These are phyloP conservation scores for Sclerospora graminicola DNA, from an alignment of 352 stramenopile genomes.

Conservation along the genomic window DNA sequence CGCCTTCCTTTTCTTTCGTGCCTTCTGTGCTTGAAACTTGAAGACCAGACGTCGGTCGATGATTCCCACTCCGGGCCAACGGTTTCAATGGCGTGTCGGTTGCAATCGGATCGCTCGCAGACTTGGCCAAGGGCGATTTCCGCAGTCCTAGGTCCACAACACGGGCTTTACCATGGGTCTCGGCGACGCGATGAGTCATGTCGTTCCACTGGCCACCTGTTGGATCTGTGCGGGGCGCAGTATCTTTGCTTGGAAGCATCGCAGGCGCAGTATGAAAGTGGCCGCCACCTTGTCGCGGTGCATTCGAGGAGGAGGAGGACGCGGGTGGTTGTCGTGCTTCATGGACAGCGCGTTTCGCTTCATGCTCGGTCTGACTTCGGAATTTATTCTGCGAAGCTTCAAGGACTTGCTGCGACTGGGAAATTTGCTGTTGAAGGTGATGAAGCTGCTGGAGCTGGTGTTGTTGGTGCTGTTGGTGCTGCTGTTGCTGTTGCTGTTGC, in stretches of 20 bases:
- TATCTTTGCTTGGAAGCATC: constrained; percentile 17
- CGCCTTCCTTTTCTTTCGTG: constrained; percentile 15
- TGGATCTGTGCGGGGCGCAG: constrained; percentile 14
- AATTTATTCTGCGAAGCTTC: constrained; percentile 18
- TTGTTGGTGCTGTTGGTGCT: constrained; percentile 9
- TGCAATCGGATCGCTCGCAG: constrained; percentile 26
- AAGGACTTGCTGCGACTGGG: constrained; percentile 7
- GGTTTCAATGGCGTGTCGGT: constrained; percentile 30
- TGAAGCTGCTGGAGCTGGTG: not conserved
- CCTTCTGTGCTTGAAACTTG: constrained; percentile 9
- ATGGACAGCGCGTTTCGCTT: constrained; percentile 27
- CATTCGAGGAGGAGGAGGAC: too few species aligned
- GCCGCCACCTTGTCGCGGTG: too few species aligned
- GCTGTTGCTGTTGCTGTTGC: constrained; percentile 11
- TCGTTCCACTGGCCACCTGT: constrained; percentile 16
- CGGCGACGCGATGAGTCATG: constrained; percentile 15
- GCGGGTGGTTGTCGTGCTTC: constrained; percentile 17
- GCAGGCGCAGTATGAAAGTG: constrained; percentile 8
- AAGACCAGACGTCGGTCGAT: constrained; percentile 15
- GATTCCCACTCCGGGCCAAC: constrained; percentile 24
- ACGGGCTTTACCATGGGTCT: constrained; percentile 29
- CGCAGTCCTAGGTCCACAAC: constrained; percentile 31
- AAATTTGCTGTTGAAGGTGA: not conserved
- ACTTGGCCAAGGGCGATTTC: constrained; percentile 32
- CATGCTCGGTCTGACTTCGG: constrained; percentile 21